Percentiles rank a stretch among this genome's conserved stretches.
These are phyloP conservation scores for Aristolochia californica DNA, from an alignment of 164 flowering plant species.

Conservation along the genomic window DNA sequence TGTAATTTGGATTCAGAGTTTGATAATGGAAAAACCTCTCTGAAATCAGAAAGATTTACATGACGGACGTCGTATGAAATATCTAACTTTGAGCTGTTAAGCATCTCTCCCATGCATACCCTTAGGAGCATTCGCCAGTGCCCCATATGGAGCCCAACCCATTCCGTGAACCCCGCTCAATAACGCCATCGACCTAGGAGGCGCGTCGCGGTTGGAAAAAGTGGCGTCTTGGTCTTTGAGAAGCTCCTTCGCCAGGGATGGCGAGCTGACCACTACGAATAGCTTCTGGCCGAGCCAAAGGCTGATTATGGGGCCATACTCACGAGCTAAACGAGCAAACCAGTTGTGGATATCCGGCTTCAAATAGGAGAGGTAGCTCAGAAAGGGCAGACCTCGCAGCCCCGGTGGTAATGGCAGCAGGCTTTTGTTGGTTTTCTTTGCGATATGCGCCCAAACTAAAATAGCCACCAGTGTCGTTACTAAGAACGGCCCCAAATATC, in stretches of 20 bases:
- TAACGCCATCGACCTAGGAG: not conserved
- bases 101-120: too few relatives aligned
- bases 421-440: not conserved
- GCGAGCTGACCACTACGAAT: too few relatives aligned
- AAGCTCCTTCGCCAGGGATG: constrained; percentile 5
- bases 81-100: too few relatives aligned
- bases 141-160: constrained; percentile 4
- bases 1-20: too few relatives aligned
- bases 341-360: constrained; percentile 1
- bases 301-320: too few relatives aligned
- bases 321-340: too few relatives aligned
- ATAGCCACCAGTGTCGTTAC: too few relatives aligned
- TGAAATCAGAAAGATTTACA: too few relatives aligned
- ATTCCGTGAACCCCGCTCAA: constrained; percentile 4
- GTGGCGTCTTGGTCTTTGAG: constrained; percentile 4
- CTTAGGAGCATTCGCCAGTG: constrained; percentile 7
- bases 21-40: too few relatives aligned
- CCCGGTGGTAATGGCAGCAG: constrained; percentile 2
- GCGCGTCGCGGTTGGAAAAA: constrained; percentile 13
- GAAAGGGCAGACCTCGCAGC: constrained; percentile 1
- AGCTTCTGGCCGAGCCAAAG: too few relatives aligned
- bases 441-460: not conserved
- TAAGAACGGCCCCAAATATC: too few relatives aligned
- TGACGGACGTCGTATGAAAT: too few relatives aligned
- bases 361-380: not conserved